Evolutionary conservation across 1,284 basidiomycete genomes (phyloP).

Genomic region (Porphyrellus sp.): DNA sequence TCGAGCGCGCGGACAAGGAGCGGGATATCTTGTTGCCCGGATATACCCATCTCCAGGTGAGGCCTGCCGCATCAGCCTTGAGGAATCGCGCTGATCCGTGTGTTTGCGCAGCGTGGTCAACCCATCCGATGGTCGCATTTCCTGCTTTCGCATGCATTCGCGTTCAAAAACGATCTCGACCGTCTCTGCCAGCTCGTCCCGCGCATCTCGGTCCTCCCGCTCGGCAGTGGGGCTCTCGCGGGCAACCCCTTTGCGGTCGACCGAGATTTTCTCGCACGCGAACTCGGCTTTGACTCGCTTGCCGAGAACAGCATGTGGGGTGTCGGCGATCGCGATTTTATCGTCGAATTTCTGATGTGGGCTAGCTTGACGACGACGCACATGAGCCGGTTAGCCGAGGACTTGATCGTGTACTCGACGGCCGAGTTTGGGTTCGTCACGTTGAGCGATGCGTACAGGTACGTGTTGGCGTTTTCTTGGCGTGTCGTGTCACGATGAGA

Average conservation of each 20-base stretch:
- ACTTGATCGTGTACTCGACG: constrained; percentile 94
- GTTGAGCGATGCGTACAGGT: constrained; percentile 96
- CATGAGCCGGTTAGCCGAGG: constrained; percentile 92
- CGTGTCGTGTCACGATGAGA: neutral
- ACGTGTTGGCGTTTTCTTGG: constrained; percentile 6
- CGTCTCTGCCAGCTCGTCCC: constrained; percentile 84
- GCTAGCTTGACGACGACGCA: constrained; percentile 90
- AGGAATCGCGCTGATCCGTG: constrained; percentile 2
- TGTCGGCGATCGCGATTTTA: constrained; percentile 95
- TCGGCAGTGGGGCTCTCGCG: constrained; percentile 92
- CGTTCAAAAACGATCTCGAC: constrained; percentile 85
- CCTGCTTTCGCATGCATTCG: constrained; percentile 91
- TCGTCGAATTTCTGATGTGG: constrained; percentile 98
- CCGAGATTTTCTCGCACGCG: constrained; percentile 81
- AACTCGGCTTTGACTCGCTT: constrained; percentile 81
- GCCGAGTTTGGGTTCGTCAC: constrained; percentile 96
- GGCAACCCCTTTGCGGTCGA: constrained; percentile 95
- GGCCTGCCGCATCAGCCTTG: no score
- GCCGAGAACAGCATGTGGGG: constrained; percentile 95
- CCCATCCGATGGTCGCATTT: constrained; percentile 99
- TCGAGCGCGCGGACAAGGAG: constrained; percentile 89
- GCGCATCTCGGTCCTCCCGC: constrained; percentile 88
- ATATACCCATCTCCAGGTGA: constrained; percentile 93
- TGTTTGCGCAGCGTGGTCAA: constrained; percentile 74
- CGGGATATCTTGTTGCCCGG: constrained; percentile 90